Conservation (phyloP, 2,329 filamentous ascomycete genomes). For the Pseudogymnoascus sp. region DNA sequence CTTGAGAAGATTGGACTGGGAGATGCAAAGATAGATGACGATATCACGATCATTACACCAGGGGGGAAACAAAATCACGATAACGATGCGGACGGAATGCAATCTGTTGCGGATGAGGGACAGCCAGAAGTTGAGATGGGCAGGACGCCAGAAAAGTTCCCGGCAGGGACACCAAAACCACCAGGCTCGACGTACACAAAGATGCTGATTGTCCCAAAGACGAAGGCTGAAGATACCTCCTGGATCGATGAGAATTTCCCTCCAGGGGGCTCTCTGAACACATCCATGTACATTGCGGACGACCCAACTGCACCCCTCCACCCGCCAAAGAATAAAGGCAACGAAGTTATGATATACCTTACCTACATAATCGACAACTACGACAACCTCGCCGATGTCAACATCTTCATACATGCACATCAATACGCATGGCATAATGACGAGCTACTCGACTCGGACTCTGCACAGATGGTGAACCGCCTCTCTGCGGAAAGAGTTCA, state of each 20-base stretch:
- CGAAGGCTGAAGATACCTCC: slow-evolving; percentile 16
- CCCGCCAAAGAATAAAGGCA: slow-evolving; percentile 43
- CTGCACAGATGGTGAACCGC: slow-evolving; percentile 22
- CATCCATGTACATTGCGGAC: slow-evolving; percentile 24
- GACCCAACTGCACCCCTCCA: slow-evolving; percentile 35
- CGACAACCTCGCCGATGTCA: slow-evolving; percentile 39
- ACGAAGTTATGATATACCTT: slow-evolving; percentile 27
- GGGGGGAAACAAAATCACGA: slow-evolving; percentile 1
- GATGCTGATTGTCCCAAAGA: slow-evolving; percentile 21
- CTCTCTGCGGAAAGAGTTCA: slow-evolving; percentile 34
- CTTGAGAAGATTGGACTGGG: slow-evolving; percentile 16
- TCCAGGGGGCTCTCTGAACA: slow-evolving; percentile 13
- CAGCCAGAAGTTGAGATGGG: neutral
- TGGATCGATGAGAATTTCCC: slow-evolving; percentile 25
- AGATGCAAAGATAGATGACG: neutral
- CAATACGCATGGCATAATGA: slow-evolving; percentile 35
- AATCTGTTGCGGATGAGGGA: neutral
- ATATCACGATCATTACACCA: slow-evolving; percentile 2
- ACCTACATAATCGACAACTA: slow-evolving; percentile 61
- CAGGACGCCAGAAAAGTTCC: slow-evolving; percentile 13
- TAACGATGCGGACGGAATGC: neutral
- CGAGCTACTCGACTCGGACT: slow-evolving; percentile 22
- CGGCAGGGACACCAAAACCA: slow-evolving; percentile 16
- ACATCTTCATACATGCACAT: slow-evolving; percentile 40
- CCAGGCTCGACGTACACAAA: slow-evolving; percentile 20